phyloP scores from a whole-genome alignment of 2,329 filamentous ascomycete species.

The Trichoderma harzianum region DNA sequence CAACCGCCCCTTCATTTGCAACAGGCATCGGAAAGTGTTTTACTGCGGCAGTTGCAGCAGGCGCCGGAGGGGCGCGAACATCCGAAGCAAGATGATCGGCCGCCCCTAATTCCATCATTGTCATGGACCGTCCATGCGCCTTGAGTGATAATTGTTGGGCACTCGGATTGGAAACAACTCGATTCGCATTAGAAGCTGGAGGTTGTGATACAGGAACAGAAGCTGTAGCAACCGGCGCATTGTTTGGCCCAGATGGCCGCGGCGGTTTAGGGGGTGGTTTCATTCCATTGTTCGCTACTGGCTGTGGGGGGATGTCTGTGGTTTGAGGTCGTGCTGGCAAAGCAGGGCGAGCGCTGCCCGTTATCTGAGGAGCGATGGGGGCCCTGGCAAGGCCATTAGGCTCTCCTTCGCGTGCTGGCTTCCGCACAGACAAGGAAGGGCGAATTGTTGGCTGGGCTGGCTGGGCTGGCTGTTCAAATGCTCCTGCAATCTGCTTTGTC shows the following conservation, averaged over 20 bases:
- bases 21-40: constrained; percentile 19
- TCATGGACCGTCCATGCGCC: constrained; percentile 32
- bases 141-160: constrained; percentile 31
- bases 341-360: constrained; percentile 44
- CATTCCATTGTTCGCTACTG: constrained; percentile 19
- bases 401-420: constrained; percentile 46
- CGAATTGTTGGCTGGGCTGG: constrained; percentile 35
- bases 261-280: constrained; percentile 45
- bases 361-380: constrained; percentile 39
- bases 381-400: constrained; percentile 38
- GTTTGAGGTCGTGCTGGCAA: constrained; percentile 48
- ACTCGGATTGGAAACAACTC: constrained; percentile 32
- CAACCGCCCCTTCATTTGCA: constrained; percentile 22
- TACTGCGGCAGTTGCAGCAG: constrained; percentile 20
- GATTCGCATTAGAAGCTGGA: constrained; percentile 15
- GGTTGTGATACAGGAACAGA: constrained; percentile 17
- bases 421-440: constrained; percentile 39
- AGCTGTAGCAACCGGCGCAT: constrained; percentile 22
- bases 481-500: constrained; percentile 23
- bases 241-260: constrained; percentile 33
- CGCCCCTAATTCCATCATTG: constrained; percentile 35
- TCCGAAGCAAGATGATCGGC: constrained; percentile 27
- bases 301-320: constrained; percentile 25
- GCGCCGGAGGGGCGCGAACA: constrained; percentile 25
- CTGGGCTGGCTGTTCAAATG: constrained; percentile 37